Conservation (phyloP, 176 grass and related monocot genomes). For the Lolium multiflorum region DNA sequence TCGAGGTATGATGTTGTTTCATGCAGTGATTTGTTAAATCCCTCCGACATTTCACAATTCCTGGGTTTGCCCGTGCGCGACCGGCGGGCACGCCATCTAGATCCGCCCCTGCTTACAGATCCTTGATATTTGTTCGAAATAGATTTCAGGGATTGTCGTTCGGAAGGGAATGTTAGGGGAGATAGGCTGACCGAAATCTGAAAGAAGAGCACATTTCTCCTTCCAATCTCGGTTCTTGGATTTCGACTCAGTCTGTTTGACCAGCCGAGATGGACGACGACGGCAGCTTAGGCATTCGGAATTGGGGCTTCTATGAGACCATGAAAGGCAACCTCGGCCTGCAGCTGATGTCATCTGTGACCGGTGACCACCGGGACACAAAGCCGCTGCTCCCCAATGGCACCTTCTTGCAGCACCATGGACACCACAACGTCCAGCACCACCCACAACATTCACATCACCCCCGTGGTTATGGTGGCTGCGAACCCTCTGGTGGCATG, state of each 20-base stretch:
- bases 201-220: constrained; percentile 12
- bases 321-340: constrained; percentile 76
- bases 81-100: constrained; percentile 8
- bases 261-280: constrained; percentile 72
- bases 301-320: constrained; percentile 88
- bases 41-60: background rate
- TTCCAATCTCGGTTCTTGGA: constrained; percentile 19
- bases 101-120: background rate
- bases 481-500: constrained; percentile 29
- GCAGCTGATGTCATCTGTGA: constrained; percentile 76
- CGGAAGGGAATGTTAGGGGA: constrained; percentile 33
- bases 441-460: constrained; percentile 49
- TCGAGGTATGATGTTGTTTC: constrained; percentile 27
- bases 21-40: constrained; percentile 16
- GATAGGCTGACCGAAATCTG: constrained; percentile 47
- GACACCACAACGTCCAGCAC: constrained; percentile 35
- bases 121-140: constrained; percentile 22
- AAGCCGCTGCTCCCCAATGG: constrained; percentile 58
- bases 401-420: constrained; percentile 56
- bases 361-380: constrained; percentile 60
- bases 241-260: constrained; percentile 28
- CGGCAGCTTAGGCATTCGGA: constrained; percentile 67
- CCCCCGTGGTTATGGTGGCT: constrained; percentile 10
- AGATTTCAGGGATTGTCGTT: constrained; percentile 34
- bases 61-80: background rate